Evolutionary conservation across 139 green algal genomes (phyloP), one percentile per base, ranked within the genome.

Genomic region (Diplosphaera chodatii): DNA sequence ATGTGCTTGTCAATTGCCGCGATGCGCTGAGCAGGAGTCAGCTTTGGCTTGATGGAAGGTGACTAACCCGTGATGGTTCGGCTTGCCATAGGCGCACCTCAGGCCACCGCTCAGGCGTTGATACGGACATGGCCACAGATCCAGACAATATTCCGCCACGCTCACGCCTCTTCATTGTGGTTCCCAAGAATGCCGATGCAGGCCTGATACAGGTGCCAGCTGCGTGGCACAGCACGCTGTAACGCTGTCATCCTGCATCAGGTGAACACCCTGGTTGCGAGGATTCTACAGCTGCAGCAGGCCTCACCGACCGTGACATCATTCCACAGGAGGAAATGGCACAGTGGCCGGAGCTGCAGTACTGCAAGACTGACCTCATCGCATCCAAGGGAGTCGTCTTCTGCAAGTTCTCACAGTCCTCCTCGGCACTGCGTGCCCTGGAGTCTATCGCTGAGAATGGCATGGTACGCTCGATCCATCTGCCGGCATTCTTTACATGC

Each of bases 321-420:
- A n/a, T 21, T 21, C 25, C 4, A 32, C 79, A 94, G 89, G 88
- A 86, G 2, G 78, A 91, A 29, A 80, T 95, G 80, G 34, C 55
- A 6, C 76, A 76, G 6, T 92, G 86, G 69, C 55, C 66, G 4
- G 91, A 90, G 16, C 75, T 97, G 55, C 86, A 97, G 77, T 97
- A 97, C 78, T 94, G 89, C 88, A 97, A 97, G 77, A 94, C 87
- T 1, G 91, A 97, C 76, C 78, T 97, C 2, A 89, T 96, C 25
- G 84, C 87, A 22, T 72, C 73, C 66, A 96, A 96, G 73, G 91
- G 91, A 33, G 88, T 96, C 10, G 89, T 94, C 2, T 97, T 95
- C 78, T 87, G 83, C 76, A 97, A 97, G 84, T 97, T 92, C 66
- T 63, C 73, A 2, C 90, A 86, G 41, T 84, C 88, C 0, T 95